Base-by-base conservation (phyloP, 2,329 filamentous ascomycete species). In the Arthrinium phaeospermum region DNA sequence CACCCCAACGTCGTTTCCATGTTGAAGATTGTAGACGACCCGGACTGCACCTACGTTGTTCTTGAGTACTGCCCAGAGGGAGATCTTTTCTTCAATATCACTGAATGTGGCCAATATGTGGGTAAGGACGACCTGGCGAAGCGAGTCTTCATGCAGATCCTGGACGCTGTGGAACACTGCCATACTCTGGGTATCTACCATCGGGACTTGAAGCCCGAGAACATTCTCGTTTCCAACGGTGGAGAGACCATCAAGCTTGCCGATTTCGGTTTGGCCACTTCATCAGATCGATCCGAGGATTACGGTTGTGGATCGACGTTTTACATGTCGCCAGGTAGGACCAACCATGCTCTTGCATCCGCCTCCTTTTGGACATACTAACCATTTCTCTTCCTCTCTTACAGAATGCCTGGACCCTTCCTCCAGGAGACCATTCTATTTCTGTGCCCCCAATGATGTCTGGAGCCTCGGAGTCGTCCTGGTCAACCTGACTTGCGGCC, bases 391-490 rank as follows among this genome's bases (percentile, higher is more conserved):
- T 74, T 71, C 75, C 47, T 75, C 71, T 74, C 34, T 8, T 75
- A 71, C 83, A 98, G 96, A 99, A 90, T 99, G 96, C 82, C 91
- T 92, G 80, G 89, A 98, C 83, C 94, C 94, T 78, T 89, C 92
- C 72, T 84, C 92, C 86, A 79, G 91, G 89, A 89, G 90, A 87
- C 83, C 93, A 44, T 96, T 90, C 83, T 99, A 99, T 83, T 92
- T 92, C 76, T 98, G 95, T 76, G 95, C 94, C 70, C 94, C 96
- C 72, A 99, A 98, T 85, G 96, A 99, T 83, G 91, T 98, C 78
- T 99, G 96, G 96, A 96, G 94, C 79, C 89, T 99, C n/a, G 96
- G 96, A 77, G 96, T 99, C 70, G 98, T 99, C 81, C 89, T 99
- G 74, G 95, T 99, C 78, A 99, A 99, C 86, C 88, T 99, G 77